Evolutionary conservation across 1,284 basidiomycete species (phyloP), one percentile per base, ranked within the genome.

Genomic region (Cryptococcus deneoformans): DNA sequence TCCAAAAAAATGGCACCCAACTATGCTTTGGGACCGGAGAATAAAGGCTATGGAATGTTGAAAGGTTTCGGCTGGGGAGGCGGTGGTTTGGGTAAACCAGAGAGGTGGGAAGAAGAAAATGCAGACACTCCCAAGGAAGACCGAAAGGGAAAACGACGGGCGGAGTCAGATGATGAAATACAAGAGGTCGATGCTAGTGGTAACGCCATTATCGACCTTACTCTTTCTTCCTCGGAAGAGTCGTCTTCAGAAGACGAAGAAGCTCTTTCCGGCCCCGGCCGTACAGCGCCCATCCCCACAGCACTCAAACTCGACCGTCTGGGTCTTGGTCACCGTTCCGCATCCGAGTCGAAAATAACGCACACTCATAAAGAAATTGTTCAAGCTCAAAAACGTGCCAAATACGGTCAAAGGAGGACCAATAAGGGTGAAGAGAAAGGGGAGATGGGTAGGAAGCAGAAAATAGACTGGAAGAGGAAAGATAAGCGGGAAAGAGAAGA

Each of bases 21-120:
- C 46, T 77, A 77, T 57, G 70, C 63, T 37, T 63, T 77, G 14
- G 75, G 75, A 5, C 72, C 72, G 9, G 72, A 74, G 16, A 75
- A 77, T 50, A 70, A 65, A 12, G 75, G 75, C 1, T 75, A 72
- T 50, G 65, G 58, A 9, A 58, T 75, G n/a, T 53, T 77, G 35
- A 58, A 61, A 24, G 59, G 54, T 9, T 54, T 72, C 11, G 75
- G 75, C 1, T 77, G 73, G 75, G 61, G 59, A 12, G 75, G 75
- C 9, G 73, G 75, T 3, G 75, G 75, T 3, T 54, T 76, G 8
- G 74, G 74, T 11, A 57, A 63, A 53, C 70, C 72, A 1, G 62
- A 53, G 10, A 63, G 60, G 0, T 66, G 69, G 66, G 45, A 34
- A 9, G 52, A 54, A 16, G 52, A 48, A 0, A 43, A 14, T 37